Percentiles rank a stretch among this genome's conserved stretches.
Conservation (phyloP, 2,329 filamentous ascomycete species). For the Emergomyces africanus region DNA sequence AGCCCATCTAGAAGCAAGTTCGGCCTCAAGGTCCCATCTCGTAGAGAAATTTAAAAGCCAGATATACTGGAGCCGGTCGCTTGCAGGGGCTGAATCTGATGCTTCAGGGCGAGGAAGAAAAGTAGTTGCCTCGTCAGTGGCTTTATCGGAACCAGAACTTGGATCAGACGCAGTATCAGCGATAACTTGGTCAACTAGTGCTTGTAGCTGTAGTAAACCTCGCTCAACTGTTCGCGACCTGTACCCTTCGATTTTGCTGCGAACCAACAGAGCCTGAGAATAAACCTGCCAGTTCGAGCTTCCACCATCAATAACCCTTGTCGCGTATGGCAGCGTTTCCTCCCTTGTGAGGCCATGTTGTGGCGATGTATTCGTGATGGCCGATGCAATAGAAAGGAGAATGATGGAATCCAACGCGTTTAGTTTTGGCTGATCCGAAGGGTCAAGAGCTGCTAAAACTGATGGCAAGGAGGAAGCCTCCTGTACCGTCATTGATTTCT, state of each 20-base stretch:
- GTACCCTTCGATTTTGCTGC: conserved; percentile 82
- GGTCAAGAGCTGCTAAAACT: conserved; percentile 52
- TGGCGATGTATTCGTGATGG: conserved; percentile 79
- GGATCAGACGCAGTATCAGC: conserved; percentile 55
- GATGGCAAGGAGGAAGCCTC: conserved; percentile 44
- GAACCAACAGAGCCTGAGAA: conserved; percentile 79
- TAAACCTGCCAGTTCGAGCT: conserved; percentile 97
- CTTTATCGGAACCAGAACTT: conserved; percentile 17
- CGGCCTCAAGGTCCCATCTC: conserved; percentile 86
- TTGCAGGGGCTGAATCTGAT: conserved; percentile 59
- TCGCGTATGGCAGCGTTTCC: conserved; percentile 83
- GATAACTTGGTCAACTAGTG: conserved; percentile 88
- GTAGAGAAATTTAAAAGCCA: conserved; percentile 74
- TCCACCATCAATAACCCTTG: conserved; percentile 73
- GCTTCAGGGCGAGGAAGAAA: conserved; percentile 69
- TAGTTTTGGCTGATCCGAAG: conserved; percentile 70
- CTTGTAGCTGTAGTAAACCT: conserved; percentile 83
- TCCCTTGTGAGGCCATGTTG: conserved; percentile 79
- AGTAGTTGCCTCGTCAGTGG: conserved; percentile 47
- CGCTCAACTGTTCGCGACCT: conserved; percentile 77
- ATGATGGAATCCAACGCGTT: conserved; percentile 80
- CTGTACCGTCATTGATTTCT: conserved; percentile 24
- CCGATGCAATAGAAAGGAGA: conserved; percentile 65
- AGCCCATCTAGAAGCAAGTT: conserved; percentile 88
- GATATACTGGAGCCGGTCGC: conserved; percentile 68